A percentile compares a stretch with the other conserved stretches of the same genome.
These are phyloP conservation scores for Echinosophora koreensis DNA, from an alignment of 306 rosid genomes.

Conservation along the genomic window DNA sequence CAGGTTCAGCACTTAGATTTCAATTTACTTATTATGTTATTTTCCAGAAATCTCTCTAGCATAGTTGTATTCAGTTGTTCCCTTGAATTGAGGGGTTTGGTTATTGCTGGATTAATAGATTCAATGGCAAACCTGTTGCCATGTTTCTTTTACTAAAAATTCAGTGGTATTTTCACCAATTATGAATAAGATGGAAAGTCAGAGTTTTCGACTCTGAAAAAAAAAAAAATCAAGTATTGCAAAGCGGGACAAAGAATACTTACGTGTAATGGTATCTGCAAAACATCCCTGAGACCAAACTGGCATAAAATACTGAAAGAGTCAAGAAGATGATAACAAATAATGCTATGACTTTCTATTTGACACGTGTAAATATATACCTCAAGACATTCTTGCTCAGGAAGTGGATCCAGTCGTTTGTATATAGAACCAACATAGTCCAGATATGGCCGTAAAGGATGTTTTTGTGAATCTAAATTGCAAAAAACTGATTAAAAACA, in stretches of 20 bases:
- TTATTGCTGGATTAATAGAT: no score
- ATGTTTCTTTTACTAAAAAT: no score
- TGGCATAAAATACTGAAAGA: constrained; percentile 49
- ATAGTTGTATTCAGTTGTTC: no score
- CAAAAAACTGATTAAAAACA: background rate
- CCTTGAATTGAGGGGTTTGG: no score
- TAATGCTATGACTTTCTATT: background rate
- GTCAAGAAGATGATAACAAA: constrained; percentile 41
- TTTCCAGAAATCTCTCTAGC: no score
- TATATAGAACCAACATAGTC: constrained; percentile 73
- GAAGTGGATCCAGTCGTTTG: constrained; percentile 71
- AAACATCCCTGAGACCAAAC: constrained; percentile 73
- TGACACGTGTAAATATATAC: constrained; percentile 43
- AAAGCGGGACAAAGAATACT: constrained; percentile 31
- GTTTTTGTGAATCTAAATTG: constrained; percentile 56
- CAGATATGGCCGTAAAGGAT: constrained; percentile 69
- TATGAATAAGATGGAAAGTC: no score
- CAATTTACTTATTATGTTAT: no score
- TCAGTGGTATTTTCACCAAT: no score
- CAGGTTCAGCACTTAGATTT: no score
- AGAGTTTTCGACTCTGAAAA: background rate
- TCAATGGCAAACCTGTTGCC: no score
- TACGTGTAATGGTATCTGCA: constrained; percentile 77
- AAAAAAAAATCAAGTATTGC: no score
- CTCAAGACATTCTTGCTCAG: constrained; percentile 73